Evolutionary conservation across 2,329 filamentous ascomycete species (phyloP).

Genomic region (Acrocalymma vagum): DNA sequence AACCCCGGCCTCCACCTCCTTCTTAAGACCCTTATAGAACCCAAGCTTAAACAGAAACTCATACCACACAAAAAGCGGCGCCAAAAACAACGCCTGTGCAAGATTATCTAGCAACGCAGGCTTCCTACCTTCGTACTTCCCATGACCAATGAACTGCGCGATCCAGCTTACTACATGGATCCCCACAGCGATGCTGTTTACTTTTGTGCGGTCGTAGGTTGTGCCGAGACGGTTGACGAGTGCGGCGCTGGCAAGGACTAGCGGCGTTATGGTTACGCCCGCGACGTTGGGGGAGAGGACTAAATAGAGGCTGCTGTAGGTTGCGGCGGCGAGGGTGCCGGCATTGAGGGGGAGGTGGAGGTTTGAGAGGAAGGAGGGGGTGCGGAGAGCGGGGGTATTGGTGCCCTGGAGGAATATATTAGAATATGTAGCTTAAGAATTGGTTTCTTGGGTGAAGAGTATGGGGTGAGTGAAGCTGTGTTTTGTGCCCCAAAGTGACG

Average conservation of each 20-base stretch:
- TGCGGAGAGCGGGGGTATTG: slow-evolving; percentile 56
- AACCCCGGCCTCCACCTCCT: slow-evolving; percentile 41
- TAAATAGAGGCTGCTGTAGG: slow-evolving; percentile 83
- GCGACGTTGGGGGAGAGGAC: slow-evolving; percentile 89
- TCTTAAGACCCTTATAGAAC: slow-evolving; percentile 72
- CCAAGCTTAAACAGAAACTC: slow-evolving; percentile 88
- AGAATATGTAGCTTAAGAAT: not conserved
- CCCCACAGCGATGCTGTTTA: slow-evolving; percentile 70
- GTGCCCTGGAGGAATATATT: slow-evolving; percentile 55
- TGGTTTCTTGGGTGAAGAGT: slow-evolving; percentile 2
- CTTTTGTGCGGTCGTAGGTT: slow-evolving; percentile 62
- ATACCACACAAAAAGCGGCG: slow-evolving; percentile 96
- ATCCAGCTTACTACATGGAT: slow-evolving; percentile 82
- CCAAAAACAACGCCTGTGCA: slow-evolving; percentile 88
- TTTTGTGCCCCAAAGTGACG: no score
- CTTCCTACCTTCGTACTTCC: slow-evolving; percentile 83
- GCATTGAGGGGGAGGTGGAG: slow-evolving; percentile 49
- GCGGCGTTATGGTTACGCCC: slow-evolving; percentile 74
- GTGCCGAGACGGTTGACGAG: slow-evolving; percentile 74
- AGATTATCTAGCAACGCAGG: slow-evolving; percentile 91
- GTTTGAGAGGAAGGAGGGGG: slow-evolving; percentile 38
- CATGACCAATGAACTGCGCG: slow-evolving; percentile 89
- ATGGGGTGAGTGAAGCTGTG: not conserved
- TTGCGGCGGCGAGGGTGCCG: slow-evolving; percentile 60
- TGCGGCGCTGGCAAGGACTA: slow-evolving; percentile 78